Conservation (phyloP, 768 basidiomycete species). For the Clitopilus hobsonii region DNA sequence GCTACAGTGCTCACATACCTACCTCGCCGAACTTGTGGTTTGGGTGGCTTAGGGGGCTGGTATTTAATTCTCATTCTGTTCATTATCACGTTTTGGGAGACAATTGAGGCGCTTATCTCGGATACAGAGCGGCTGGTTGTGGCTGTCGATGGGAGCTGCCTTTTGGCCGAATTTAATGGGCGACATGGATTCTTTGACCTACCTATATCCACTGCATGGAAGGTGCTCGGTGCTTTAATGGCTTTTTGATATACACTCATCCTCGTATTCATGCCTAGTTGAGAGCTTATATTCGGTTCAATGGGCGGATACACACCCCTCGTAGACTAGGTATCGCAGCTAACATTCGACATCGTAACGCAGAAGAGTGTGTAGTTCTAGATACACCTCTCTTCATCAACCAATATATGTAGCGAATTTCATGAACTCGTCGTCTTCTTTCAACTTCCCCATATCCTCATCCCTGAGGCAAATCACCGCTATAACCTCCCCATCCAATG, state of each 20-base stretch:
- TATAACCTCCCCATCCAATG: too few species aligned
- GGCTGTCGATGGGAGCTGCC: background rate
- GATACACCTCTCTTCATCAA: too few species aligned
- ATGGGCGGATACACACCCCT: too few species aligned
- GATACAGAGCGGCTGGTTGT: background rate
- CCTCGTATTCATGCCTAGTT: too few species aligned
- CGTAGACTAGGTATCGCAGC: too few species aligned
- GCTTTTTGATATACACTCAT: too few species aligned
- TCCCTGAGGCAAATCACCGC: too few species aligned
- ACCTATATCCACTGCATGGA: background rate
- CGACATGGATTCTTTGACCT: background rate
- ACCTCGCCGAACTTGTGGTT: background rate
- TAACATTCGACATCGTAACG: too few species aligned
- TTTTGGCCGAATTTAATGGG: background rate
- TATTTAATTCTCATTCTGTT: background rate
- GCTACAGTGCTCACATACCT: background rate
- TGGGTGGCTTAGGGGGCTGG: background rate
- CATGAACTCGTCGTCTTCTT: slow-evolving; percentile 15
- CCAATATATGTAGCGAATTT: slow-evolving; percentile 14
- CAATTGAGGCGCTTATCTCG: background rate
- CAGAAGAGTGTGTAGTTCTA: too few species aligned
- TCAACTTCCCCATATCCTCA: slow-evolving; percentile 20
- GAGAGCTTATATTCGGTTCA: too few species aligned
- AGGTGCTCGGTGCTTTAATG: background rate
- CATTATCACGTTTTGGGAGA: background rate